phyloP scores from a whole-genome alignment of 352 stramenopile species.

The Albugo candida region DNA sequence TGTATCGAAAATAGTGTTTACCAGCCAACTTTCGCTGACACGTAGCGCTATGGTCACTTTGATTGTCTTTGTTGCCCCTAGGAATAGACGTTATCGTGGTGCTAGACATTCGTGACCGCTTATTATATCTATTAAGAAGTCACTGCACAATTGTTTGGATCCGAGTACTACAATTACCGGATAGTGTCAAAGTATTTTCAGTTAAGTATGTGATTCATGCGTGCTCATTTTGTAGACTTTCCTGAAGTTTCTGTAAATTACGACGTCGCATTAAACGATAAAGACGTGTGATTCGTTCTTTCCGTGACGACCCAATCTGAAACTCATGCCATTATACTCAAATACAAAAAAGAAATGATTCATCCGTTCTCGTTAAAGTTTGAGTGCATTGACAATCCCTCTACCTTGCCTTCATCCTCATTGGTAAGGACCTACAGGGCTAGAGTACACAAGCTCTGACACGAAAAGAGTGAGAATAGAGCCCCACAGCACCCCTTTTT shows the following conservation, averaged over 20 bases:
- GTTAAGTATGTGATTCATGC: slow-evolving; percentile 7
- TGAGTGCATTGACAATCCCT: slow-evolving; percentile 43
- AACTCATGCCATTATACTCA: slow-evolving; percentile 16
- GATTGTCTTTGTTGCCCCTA: slow-evolving; percentile 67
- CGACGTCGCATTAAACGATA: slow-evolving; percentile 26
- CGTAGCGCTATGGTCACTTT: slow-evolving; percentile 38
- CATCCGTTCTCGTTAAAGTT: slow-evolving; percentile 38
- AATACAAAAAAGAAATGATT: background rate
- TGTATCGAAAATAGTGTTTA: slow-evolving; percentile 59
- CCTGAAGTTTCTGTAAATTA: slow-evolving; percentile 32
- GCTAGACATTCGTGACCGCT: slow-evolving; percentile 44
- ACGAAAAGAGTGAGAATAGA: too few species aligned
- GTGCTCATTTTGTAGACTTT: background rate
- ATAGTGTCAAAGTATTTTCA: slow-evolving; percentile 58
- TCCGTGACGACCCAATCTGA: slow-evolving; percentile 34
- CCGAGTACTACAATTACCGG: slow-evolving; percentile 37
- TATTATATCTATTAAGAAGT: slow-evolving; percentile 37
- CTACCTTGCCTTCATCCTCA: too few species aligned
- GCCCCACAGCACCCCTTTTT: too few species aligned
- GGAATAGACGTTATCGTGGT: slow-evolving; percentile 64
- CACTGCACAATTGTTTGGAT: slow-evolving; percentile 33
- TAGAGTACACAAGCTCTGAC: too few species aligned
- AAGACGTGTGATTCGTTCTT: slow-evolving; percentile 52
- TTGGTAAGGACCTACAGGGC: too few species aligned
- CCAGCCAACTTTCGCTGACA: slow-evolving; percentile 27